Evolutionary conservation across 441 rosid species (phyloP), one percentile per base, ranked within the genome.

Genomic region (Erysimum cheiri): DNA sequence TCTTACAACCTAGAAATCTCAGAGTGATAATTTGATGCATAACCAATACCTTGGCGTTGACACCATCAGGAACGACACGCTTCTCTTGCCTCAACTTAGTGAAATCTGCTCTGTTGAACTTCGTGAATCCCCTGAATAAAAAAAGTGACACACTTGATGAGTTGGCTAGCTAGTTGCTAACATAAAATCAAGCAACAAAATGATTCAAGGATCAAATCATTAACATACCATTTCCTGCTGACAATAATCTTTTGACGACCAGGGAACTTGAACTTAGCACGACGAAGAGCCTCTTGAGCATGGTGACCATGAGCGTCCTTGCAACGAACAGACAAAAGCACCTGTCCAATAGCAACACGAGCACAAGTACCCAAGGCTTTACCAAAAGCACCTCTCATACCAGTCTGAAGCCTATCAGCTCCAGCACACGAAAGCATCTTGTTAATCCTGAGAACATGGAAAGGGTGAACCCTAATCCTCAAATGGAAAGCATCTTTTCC

Each of bases 371-470:
- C 90, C 58, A 76, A 78, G 1, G 90, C 88, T 29, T 86, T 84
- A 4, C 90, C 90, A 36, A 86, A 86, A 56, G 90, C 90, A 74
- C 90, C 90, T 47, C 90, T 79, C 84, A 81, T 90, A 41, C 96
- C 96, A 26, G 96, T 90, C 69, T 90, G 93, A 61, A 90, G 93
- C 87, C 96, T 90, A 87, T 92, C 95, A 76, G 95, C 98, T 36
- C 98, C 96, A 55, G 98, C 98, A 71, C 96, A 92, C 0, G 98
- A 92, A 82, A 92, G 96, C 98, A 92, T 92, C 85, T 90, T 92
- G 87, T 90, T 90, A 77, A 92, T 92, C 31, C 98, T 87, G 64
- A 92, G 59, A 63, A 90, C 98, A 82, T 90, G 97, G 85, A 90
- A 92, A 2, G 98, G 98, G 68, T 90, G 98, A 31, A 92, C 98